Conservation (phyloP, 2,329 filamentous ascomycete genomes). For the Penicillium sp. region DNA sequence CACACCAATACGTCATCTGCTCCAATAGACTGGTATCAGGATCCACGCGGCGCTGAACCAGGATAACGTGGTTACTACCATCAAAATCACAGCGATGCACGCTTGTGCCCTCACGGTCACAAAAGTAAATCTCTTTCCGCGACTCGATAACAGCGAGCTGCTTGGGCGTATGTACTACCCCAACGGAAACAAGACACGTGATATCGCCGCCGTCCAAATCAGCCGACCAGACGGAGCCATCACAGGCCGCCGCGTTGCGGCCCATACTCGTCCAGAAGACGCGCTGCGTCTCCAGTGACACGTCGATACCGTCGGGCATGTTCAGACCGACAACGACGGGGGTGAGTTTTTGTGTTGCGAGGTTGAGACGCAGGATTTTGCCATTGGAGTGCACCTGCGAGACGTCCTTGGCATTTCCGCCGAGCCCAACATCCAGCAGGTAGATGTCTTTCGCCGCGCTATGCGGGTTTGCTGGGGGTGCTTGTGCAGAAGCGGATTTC, state of each 20-base stretch:
- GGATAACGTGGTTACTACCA: slow-evolving; percentile 33
- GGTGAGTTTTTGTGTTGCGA: slow-evolving; percentile 14
- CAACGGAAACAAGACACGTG: slow-evolving; percentile 43
- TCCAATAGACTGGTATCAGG: slow-evolving; percentile 9
- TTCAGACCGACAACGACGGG: slow-evolving; percentile 15
- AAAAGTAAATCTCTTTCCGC: slow-evolving; percentile 39
- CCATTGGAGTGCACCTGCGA: slow-evolving; percentile 17
- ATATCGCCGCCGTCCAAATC: slow-evolving; percentile 52
- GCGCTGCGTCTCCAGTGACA: slow-evolving; percentile 32
- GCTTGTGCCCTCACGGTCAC: slow-evolving; percentile 46
- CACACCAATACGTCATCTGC: slow-evolving; percentile 51
- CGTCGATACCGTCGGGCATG: slow-evolving; percentile 48
- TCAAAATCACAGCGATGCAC: slow-evolving; percentile 38
- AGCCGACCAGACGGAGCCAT: slow-evolving; percentile 47
- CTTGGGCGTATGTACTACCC: slow-evolving; percentile 51
- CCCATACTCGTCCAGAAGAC: slow-evolving; percentile 57
- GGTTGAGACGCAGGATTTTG: slow-evolving; percentile 16
- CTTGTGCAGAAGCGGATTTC: slow-evolving; percentile 2
- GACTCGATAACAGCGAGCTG: slow-evolving; percentile 36
- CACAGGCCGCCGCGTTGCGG: slow-evolving; percentile 32
- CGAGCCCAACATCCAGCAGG: slow-evolving; percentile 27
- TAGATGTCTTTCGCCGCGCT: slow-evolving; percentile 17
- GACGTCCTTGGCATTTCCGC: slow-evolving; percentile 18
- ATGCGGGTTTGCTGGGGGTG: slow-evolving; percentile 6
- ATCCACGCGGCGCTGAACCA: slow-evolving; percentile 39